Base-by-base conservation (phyloP, 257 asterid species). In the Solanum pennellii region DNA sequence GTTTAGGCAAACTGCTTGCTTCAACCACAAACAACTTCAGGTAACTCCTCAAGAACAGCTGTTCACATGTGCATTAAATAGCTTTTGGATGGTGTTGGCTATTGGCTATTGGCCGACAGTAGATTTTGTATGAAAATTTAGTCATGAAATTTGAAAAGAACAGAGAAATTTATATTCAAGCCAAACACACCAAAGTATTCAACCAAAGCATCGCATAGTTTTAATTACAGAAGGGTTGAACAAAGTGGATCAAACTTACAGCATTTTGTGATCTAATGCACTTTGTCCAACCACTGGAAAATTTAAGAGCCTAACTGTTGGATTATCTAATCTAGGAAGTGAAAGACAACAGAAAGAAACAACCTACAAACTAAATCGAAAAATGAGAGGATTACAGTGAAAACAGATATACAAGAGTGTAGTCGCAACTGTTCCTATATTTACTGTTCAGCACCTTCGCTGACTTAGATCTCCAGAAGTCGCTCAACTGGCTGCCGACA, bases 401-500 rank as follows among this genome's bases (percentile, higher is more conserved):
- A 68, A 68, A 68, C 41, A 44, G 14, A n/a, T 79, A 29, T 79
- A 45, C 84, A 80, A 45, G 85, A 29, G 12, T 47, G 42, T 80
- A 33, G 49, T 4, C 20, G 52, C 74, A 72, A 42, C 27, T 44
- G 80, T 9, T 86, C 37, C 73, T 65, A 69, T 86, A 87, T 66
- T 91, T 93, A 92, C 89, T 96, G 94, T 14, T 94, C 98, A 29
- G 89, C 83, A 60, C 92, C 94, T 83, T 90, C 93, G 92, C 87
- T 94, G 87, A 95, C 97, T 90, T 95, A 94, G 91, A 97, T 97
- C 98, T 95, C 99, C 90, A 97, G 89, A 85, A 96, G 98, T 66
- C 98, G 95, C 94, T 96, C 99, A 7, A 95, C 97, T n/a, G 98
- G 98, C 87, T 97, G 99, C 77, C 99, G 94, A 92, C 99, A 97